Evolutionary conservation across 2,329 filamentous ascomycete genomes (phyloP).

Genomic region (Sclerotinia subarctica): DNA sequence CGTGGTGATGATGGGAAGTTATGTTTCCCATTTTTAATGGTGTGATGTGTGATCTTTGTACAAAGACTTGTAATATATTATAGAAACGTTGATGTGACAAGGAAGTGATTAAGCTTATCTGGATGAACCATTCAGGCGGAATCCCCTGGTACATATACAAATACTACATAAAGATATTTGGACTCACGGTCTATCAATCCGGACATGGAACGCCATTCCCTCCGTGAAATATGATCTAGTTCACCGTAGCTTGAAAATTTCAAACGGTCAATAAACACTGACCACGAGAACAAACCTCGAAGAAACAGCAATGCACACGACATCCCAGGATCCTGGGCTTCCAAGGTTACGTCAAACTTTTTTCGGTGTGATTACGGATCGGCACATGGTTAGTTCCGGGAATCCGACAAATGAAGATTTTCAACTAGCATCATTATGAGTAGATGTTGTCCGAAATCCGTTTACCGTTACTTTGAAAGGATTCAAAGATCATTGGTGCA

Average conservation of each 20-base stretch:
- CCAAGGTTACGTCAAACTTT: not conserved
- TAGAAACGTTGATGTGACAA: not conserved
- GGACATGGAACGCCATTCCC: not conserved
- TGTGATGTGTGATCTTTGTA: not conserved
- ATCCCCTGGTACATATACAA: constrained; percentile 11
- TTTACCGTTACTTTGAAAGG: not conserved
- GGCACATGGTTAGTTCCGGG: constrained; percentile 17
- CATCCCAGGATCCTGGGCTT: not conserved
- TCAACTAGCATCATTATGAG: not conserved
- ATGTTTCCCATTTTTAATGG: constrained; percentile 12
- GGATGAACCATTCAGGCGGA: not conserved
- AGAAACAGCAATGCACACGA: no score
- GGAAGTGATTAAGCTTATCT: not conserved
- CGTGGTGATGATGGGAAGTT: constrained; percentile 3
- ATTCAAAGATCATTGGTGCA: not conserved
- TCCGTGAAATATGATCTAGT: not conserved
- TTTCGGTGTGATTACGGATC: constrained; percentile 12
- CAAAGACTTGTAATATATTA: not conserved
- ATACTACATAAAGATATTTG: not conserved
- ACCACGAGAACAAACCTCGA: constrained; percentile 7
- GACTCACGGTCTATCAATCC: not conserved
- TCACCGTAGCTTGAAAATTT: not conserved
- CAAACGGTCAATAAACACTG: not conserved
- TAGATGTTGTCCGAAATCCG: not conserved
- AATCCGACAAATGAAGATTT: constrained; percentile 1